Conservation (phyloP, 140 eudicot species). For the Flaveria floridana region DNA sequence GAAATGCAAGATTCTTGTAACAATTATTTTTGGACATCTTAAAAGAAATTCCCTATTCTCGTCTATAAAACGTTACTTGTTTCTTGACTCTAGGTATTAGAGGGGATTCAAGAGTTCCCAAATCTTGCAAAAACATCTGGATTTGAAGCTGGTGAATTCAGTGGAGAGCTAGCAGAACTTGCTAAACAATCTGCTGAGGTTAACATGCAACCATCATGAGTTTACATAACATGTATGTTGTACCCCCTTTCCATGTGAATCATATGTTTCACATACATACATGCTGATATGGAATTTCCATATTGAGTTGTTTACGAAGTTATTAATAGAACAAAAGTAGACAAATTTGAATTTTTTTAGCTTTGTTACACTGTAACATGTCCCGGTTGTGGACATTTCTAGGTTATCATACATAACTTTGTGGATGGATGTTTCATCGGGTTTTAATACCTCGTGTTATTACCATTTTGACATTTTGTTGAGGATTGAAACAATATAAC, state of each 20-base stretch:
- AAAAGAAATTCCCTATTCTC: neutral
- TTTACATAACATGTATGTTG: slow-evolving; percentile 14
- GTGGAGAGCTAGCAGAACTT: slow-evolving; percentile 56
- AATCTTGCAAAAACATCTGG: slow-evolving; percentile 75
- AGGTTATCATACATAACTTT: too few relatives aligned
- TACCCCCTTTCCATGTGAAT: slow-evolving; percentile 6
- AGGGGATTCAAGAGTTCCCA: slow-evolving; percentile 58
- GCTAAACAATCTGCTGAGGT: slow-evolving; percentile 54
- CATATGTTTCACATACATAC: slow-evolving; percentile 12
- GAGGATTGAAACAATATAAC: neutral
- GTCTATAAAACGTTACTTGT: neutral
- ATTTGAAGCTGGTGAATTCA: slow-evolving; percentile 43
- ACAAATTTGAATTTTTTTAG: neutral
- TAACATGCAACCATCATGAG: slow-evolving; percentile 37
- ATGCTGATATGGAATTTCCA: slow-evolving; percentile 1
- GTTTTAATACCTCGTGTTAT: neutral
- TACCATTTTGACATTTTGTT: neutral
- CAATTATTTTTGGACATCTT: slow-evolving; percentile 3
- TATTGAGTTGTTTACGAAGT: neutral
- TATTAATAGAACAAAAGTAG: neutral
- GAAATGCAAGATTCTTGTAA: neutral
- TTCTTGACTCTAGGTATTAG: slow-evolving; percentile 50
- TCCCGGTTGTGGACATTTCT: too few relatives aligned
- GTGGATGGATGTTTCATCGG: too few relatives aligned
- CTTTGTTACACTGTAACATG: neutral